Conservation (phyloP, 2,329 filamentous ascomycete species). For the Sporothrix sp. region DNA sequence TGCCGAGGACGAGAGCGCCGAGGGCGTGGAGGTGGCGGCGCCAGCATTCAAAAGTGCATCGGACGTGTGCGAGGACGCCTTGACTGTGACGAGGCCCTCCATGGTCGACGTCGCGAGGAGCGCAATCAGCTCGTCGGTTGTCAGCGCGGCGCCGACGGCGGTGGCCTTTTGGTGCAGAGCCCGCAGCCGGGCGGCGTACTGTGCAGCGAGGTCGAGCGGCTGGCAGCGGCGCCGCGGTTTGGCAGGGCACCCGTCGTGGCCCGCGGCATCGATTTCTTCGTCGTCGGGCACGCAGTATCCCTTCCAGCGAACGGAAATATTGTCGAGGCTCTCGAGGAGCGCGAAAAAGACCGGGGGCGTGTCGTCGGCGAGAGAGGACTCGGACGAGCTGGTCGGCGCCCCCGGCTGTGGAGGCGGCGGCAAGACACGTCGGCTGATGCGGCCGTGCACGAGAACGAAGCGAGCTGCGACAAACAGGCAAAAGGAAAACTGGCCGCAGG, state of each 20-base stretch:
- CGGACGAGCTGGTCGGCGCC: neutral
- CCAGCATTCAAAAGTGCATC: neutral
- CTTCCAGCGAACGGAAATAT: constrained; percentile 7
- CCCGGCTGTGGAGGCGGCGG: neutral
- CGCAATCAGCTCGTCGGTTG: neutral
- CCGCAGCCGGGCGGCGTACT: constrained; percentile 2
- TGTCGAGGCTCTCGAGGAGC: constrained; percentile 5
- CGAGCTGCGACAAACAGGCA: constrained; percentile 37
- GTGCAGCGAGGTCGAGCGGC: neutral
- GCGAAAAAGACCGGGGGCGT: constrained; percentile 10
- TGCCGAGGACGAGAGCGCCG: neutral
- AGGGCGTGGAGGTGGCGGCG: neutral
- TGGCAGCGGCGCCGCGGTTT: neutral
- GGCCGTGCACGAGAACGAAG: constrained; percentile 27
- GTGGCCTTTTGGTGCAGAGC: neutral
- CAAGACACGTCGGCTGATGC: constrained; percentile 23
- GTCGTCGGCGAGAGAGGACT: constrained; percentile 26
- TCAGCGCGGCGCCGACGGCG: neutral
- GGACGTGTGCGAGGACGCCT: neutral
- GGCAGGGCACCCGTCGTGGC: neutral
- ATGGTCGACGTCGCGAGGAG: neutral
- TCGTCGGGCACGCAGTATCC: constrained; percentile 3
- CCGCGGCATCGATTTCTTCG: neutral
- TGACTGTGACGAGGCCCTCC: neutral
- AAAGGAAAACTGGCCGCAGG: constrained; percentile 33